Base-by-base conservation (phyloP, 805 yeast genomes). In the Pichia rugopelliculosa region DNA sequence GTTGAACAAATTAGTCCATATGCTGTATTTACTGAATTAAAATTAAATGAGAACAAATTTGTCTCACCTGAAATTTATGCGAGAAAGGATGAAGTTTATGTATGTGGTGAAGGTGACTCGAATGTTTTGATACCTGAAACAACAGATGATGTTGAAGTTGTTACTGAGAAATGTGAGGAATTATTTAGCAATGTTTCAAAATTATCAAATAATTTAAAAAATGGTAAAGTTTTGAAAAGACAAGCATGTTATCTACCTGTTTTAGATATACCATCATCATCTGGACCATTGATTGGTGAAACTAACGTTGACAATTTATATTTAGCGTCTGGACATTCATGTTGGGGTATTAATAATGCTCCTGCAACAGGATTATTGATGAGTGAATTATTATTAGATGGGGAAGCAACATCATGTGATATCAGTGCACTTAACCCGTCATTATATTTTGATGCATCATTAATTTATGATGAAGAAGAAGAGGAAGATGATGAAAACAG, bases 331-430 rank as follows among this genome's bases (percentile, higher is more conserved):
- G 99, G 98, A 0, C 99, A 91, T 66, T 85, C 96, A 15, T 93
- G 98, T 68, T 91, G 99, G 99, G 99, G 99, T 21, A 93, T 91
- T 53, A 93, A 91, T 68, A 91, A 93, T 65, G 96, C 96, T 0
- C 97, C 97, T 1, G 97, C 86, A 4, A 90, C 97, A 0, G 99
- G 99, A n/a, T 80, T 87, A 60, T 75, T 93, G 36, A 76, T 91
- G 82, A 81, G 96, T 53, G 98, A 91, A 67, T 59, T 91, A 46
- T 65, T 91, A 41, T 65, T 91, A 40, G 97, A 91, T 44, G 98
- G 97, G 12, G 79, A 77, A 54, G 84, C 84, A 9, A 72, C 67
- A 34, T 77, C 87, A 50, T 93, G 96, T 23, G 87, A 85, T 61
- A 78, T 90, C 25, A 74, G 82, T 27, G 85, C 90, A 6, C 73